Conservation (phyloP, 2,329 filamentous ascomycete species). For the Pseudopyrenochaeta lycopersici region DNA sequence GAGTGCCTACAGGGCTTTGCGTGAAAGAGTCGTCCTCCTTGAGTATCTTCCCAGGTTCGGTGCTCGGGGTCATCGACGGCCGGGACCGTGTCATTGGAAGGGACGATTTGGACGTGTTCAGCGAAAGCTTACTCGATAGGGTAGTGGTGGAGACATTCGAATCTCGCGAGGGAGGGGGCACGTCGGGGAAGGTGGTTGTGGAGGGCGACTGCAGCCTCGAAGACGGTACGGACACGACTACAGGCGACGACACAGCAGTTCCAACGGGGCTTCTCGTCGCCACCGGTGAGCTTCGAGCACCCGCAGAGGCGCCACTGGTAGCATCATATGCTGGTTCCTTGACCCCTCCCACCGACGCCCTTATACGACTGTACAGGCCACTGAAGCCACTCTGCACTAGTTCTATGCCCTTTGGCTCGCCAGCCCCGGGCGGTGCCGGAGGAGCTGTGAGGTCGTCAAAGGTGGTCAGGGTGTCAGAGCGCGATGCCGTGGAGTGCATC, state of each 20-base stretch:
- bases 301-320: slow-evolving; percentile 34
- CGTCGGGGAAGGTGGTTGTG: slow-evolving; percentile 46
- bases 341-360: slow-evolving; percentile 79
- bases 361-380: slow-evolving; percentile 85
- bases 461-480: slow-evolving; percentile 83
- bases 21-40: slow-evolving; percentile 38
- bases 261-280: slow-evolving; percentile 37
- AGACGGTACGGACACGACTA: slow-evolving; percentile 44
- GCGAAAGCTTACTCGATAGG: slow-evolving; percentile 40
- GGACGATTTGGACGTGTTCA: slow-evolving; percentile 42
- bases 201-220: slow-evolving; percentile 52
- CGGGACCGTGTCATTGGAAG: slow-evolving; percentile 40
- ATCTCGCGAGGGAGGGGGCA: slow-evolving; percentile 44
- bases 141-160: slow-evolving; percentile 42
- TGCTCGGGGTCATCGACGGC: slow-evolving; percentile 31
- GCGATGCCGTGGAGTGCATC: slow-evolving; percentile 89
- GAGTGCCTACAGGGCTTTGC: slow-evolving; percentile 36
- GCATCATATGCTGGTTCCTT: slow-evolving; percentile 58
- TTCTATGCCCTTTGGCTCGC: slow-evolving; percentile 77
- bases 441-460: slow-evolving; percentile 91
- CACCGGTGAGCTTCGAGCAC: slow-evolving; percentile 17
- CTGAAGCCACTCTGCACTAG: slow-evolving; percentile 85
- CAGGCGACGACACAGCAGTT: slow-evolving; percentile 46
- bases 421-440: slow-evolving; percentile 64
- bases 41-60: slow-evolving; percentile 27